Evolutionary conservation across 768 basidiomycete genomes (phyloP), one percentile per base, ranked within the genome.

Genomic region (Leccinum subgranulosum): DNA sequence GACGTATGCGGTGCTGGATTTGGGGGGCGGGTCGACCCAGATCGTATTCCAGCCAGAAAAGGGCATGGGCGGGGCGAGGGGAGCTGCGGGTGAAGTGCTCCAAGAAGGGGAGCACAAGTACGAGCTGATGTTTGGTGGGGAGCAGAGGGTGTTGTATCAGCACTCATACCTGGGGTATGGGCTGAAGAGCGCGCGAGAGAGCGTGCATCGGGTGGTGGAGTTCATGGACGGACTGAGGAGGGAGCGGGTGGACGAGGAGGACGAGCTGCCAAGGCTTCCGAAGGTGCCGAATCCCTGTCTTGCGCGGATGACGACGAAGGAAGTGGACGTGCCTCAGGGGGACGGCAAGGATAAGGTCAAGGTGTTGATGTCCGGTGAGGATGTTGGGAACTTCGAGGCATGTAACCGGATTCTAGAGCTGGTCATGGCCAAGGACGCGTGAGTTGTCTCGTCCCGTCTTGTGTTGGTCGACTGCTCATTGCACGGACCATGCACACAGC

Each of bases 151-250:
- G 60, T 73, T 98, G 60, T 98, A 98, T 74, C 97, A 98, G 75
- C 96, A 99, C 68, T 98, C 96, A 55, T 97, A 98, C 75, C 81
- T 98, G 55, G 97, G 95, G 5, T 99, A 95, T 74, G 97, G 97
- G 11, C 78, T 98, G 31, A 98, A 94, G 93, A 79, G 82, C 25
- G 94, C 93, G 25, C 73, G 96, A 60, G 77, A 80, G 72, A 85
- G 87, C 68, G 89, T 97, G 12, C 94, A 99, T 69, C 85, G 85
- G 61, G 76, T 99, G 51, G 89, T 98, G 31, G 87, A 91, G n/a
- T 98, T 96, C 73, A 89, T 93, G 78, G 74, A 78, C 6, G 73
- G 79, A 7, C 63, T 87, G 52, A 75, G 77, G 21, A 29, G 54
- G 58, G 14, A 43, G n/a, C 49, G 43, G 59, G 41, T 17, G 55